Evolutionary conservation across 192 early-diverging fungal species (phyloP).

Genomic region (Coemansia sp.): DNA sequence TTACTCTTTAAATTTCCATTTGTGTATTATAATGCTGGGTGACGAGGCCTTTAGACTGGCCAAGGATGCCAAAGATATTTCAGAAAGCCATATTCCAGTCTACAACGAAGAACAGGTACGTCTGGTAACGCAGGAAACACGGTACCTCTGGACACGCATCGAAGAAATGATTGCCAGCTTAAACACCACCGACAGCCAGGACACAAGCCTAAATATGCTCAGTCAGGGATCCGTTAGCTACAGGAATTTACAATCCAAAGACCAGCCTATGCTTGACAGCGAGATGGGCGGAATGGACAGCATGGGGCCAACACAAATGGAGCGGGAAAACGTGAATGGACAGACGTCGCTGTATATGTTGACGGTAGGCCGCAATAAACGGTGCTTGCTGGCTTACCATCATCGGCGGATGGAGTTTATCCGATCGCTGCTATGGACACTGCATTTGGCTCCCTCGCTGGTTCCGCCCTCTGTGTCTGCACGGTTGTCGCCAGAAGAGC

Average conservation of each 20-base stretch:
- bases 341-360: slow-evolving; percentile 38
- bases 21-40: slow-evolving; percentile 58
- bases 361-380: slow-evolving; percentile 75
- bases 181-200: slow-evolving; percentile 13
- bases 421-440: slow-evolving; percentile 58
- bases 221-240: no score
- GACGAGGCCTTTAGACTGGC: slow-evolving; percentile 78
- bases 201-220: no score
- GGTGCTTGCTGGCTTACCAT: slow-evolving; percentile 87
- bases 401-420: slow-evolving; percentile 66
- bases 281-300: not conserved
- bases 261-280: not conserved
- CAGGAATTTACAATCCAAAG: no score
- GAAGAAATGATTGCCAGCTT: slow-evolving; percentile 46
- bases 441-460: slow-evolving; percentile 44
- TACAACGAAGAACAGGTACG: slow-evolving; percentile 83
- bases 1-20: not conserved
- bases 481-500: slow-evolving; percentile 37
- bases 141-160: slow-evolving; percentile 58
- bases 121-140: slow-evolving; percentile 76
- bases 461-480: slow-evolving; percentile 19
- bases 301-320: slow-evolving; percentile 3
- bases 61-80: slow-evolving; percentile 73
- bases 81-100: slow-evolving; percentile 64
- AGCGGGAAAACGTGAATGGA: slow-evolving; percentile 26